Evolutionary conservation across 1,284 basidiomycete species (phyloP).

Genomic region (Fomitiporia mediterranea): DNA sequence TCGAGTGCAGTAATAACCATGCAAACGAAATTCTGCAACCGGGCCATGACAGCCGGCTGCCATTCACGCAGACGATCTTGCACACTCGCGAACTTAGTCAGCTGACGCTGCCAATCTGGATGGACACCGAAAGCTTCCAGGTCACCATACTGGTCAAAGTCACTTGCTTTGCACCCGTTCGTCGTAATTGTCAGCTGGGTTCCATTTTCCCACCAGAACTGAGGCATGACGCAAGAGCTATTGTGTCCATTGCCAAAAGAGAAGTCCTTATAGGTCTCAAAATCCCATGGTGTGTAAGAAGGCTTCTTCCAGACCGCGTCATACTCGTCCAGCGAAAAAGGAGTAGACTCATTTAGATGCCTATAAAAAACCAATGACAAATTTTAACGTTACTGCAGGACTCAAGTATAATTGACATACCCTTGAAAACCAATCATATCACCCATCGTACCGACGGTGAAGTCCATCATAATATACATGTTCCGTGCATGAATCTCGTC

Average conservation of each 20-base stretch:
- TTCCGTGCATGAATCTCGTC: conserved; percentile 71
- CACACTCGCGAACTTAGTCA: conserved; percentile 90
- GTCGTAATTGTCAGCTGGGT: conserved; percentile 51
- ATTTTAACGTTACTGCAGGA: not conserved
- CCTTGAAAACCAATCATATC: conserved; percentile 82
- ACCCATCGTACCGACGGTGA: conserved; percentile 88
- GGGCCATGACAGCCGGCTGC: conserved; percentile 71
- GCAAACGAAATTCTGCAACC: conserved; percentile 75
- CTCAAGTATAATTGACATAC: conserved; percentile 45
- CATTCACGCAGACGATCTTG: conserved; percentile 92
- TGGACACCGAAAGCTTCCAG: conserved; percentile 95
- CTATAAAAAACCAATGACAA: conserved; percentile 35
- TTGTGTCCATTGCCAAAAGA: conserved; percentile 62
- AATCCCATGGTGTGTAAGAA: conserved; percentile 75
- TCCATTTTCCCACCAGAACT: conserved; percentile 76
- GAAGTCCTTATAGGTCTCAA: conserved; percentile 82
- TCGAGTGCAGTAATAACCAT: conserved; percentile 83
- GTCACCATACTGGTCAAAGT: conserved; percentile 92
- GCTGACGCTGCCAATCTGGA: conserved; percentile 89
- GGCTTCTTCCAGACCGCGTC: conserved; percentile 74
- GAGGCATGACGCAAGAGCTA: conserved; percentile 66
- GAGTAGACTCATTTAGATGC: conserved; percentile 72
- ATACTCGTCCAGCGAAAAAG: conserved; percentile 75
- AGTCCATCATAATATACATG: conserved; percentile 91
- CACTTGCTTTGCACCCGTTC: conserved; percentile 71